These are phyloP conservation scores for Sugiyamaella chiloensis DNA, from an alignment of 805 yeast species.

Conservation along the genomic window DNA sequence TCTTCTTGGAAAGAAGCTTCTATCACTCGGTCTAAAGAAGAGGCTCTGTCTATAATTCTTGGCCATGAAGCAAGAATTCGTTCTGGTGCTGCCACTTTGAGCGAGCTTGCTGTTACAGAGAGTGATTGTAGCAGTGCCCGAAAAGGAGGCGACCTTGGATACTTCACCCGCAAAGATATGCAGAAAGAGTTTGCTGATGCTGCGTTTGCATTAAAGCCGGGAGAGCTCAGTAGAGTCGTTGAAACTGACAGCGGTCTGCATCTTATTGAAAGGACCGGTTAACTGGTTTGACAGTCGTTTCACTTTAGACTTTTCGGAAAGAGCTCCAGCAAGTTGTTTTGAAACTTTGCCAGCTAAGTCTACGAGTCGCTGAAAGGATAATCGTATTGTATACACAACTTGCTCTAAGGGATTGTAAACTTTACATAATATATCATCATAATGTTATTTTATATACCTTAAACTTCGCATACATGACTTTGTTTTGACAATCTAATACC, in stretches of 20 bases:
- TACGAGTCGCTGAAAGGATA: too few species aligned
- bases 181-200: slow-evolving; percentile 92
- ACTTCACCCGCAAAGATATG: slow-evolving; percentile 87
- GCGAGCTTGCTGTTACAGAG: slow-evolving; percentile 73
- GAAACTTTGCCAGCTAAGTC: too few species aligned
- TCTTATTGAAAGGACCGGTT: slow-evolving; percentile 79
- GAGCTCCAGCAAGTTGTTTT: too few species aligned
- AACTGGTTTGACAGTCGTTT: too few species aligned
- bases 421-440: too few species aligned
- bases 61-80: slow-evolving; percentile 56
- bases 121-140: slow-evolving; percentile 86
- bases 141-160: slow-evolving; percentile 90
- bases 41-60: slow-evolving; percentile 61
- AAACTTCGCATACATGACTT: too few species aligned
- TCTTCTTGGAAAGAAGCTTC: slow-evolving; percentile 82
- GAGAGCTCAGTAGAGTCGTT: slow-evolving; percentile 77
- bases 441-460: too few species aligned
- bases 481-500: too few species aligned
- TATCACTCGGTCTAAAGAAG: slow-evolving; percentile 78
- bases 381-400: too few species aligned
- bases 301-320: too few species aligned
- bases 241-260: slow-evolving; percentile 93
- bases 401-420: too few species aligned
- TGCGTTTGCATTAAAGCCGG: slow-evolving; percentile 74
- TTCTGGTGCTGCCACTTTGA: slow-evolving; percentile 62